Evolutionary conservation across 176 grass and related monocot species (phyloP).

Genomic region (Guadua angustifolia): DNA sequence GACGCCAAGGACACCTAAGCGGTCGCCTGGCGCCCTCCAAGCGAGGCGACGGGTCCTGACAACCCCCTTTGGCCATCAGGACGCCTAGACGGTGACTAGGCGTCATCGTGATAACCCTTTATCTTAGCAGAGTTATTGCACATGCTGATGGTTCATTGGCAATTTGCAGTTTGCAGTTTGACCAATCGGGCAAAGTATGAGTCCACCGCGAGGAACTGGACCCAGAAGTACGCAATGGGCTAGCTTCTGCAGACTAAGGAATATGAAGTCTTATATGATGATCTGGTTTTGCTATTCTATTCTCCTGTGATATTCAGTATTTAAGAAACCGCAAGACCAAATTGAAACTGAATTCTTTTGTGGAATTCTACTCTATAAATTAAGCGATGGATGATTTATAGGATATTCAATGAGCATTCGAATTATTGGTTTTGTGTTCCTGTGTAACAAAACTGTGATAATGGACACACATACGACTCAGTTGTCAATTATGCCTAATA

Average conservation of each 20-base stretch:
- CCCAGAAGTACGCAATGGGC: conserved; percentile 81
- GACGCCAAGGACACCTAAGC: too few relatives aligned
- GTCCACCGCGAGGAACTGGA: conserved; percentile 71
- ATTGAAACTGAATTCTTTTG: neutral
- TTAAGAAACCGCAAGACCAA: conserved; percentile 13
- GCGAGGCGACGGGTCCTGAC: too few relatives aligned
- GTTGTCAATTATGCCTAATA: too few relatives aligned
- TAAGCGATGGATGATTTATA: neutral
- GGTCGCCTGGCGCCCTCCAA: too few relatives aligned
- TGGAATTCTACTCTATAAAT: neutral
- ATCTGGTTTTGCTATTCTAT: neutral
- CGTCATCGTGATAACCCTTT: too few relatives aligned
- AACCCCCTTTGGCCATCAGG: too few relatives aligned
- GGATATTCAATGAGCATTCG: neutral
- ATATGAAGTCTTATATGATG: neutral
- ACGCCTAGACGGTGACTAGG: too few relatives aligned
- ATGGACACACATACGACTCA: too few relatives aligned
- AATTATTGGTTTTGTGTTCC: neutral
- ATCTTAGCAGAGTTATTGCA: too few relatives aligned
- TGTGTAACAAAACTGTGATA: too few relatives aligned
- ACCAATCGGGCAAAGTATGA: conserved; percentile 66
- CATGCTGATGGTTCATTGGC: too few relatives aligned
- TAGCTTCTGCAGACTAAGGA: conserved; percentile 25
- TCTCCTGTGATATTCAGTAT: neutral
- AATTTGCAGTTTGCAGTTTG: too few relatives aligned